These are phyloP conservation scores for Ascocoryne sarcoides DNA, from an alignment of 2,329 filamentous ascomycete species.

Conservation along the genomic window DNA sequence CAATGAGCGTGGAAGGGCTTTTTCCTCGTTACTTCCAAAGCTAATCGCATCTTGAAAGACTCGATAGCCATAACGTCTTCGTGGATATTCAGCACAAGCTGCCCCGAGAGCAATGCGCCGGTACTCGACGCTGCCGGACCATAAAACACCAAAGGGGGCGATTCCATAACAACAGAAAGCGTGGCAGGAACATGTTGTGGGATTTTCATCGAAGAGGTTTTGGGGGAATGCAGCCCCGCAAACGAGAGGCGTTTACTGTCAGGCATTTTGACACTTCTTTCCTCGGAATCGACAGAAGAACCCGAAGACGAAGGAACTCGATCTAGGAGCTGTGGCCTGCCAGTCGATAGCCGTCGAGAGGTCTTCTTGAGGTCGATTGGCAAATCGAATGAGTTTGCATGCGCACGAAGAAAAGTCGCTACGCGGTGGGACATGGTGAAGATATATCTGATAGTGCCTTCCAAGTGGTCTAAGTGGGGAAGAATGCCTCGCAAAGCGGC, in stretches of 20 bases:
- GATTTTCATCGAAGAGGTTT: constrained; percentile 17
- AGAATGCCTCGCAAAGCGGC: constrained; percentile 1
- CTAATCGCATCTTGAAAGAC: constrained; percentile 63
- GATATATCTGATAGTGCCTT: not conserved
- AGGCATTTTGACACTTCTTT: constrained; percentile 18
- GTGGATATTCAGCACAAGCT: constrained; percentile 64
- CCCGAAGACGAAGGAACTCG: constrained; percentile 11
- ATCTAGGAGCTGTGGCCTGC: constrained; percentile 9
- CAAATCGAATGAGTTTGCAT: constrained; percentile 13
- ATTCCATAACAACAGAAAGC: constrained; percentile 43
- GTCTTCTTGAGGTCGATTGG: constrained; percentile 17
- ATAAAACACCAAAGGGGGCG: constrained; percentile 59
- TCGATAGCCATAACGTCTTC: constrained; percentile 60
- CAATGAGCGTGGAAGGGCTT: constrained; percentile 76
- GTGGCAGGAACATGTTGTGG: constrained; percentile 15
- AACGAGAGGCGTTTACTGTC: constrained; percentile 25
- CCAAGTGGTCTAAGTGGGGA: not conserved
- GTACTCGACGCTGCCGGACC: constrained; percentile 66
- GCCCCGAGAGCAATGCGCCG: constrained; percentile 78
- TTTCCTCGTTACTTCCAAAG: constrained; percentile 66
- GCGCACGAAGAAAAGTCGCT: constrained; percentile 19
- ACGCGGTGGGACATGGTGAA: constrained; percentile 22
- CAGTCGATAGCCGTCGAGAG: constrained; percentile 10
- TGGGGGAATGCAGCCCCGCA: constrained; percentile 18
- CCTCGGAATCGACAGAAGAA: constrained; percentile 14